These are phyloP conservation scores for Candida dajiaensis DNA, from an alignment of 805 yeast species.

Conservation along the genomic window DNA sequence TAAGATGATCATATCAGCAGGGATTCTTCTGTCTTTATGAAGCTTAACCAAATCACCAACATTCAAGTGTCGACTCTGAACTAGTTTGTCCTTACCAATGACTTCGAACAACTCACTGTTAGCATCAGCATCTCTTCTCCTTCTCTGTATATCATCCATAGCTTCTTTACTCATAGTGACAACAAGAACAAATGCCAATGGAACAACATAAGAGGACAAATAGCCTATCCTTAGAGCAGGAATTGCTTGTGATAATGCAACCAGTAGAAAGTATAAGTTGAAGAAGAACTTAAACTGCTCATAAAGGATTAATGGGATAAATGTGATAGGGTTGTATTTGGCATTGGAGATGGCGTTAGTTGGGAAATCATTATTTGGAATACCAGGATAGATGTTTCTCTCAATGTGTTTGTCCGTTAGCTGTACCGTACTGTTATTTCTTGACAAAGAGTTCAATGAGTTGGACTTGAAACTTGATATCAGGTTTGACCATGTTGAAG, in stretches of 20 bases:
- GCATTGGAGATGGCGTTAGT: constrained; percentile 90
- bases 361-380: constrained; percentile 37
- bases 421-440: constrained; percentile 14
- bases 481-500: constrained; percentile 14
- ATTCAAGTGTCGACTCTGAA: constrained; percentile 54
- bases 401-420: constrained; percentile 28
- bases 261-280: constrained; percentile 85
- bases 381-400: constrained; percentile 37
- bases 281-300: constrained; percentile 97
- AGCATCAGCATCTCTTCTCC: constrained; percentile 85
- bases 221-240: constrained; percentile 92
- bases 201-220: constrained; percentile 86
- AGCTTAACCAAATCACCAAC: constrained; percentile 84
- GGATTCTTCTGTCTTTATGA: constrained; percentile 79
- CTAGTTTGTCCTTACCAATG: constrained; percentile 37
- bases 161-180: constrained; percentile 97
- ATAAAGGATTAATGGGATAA: constrained; percentile 81
- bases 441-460: constrained; percentile 6
- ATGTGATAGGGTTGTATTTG: constrained; percentile 82
- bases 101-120: constrained; percentile 81
- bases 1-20: constrained; percentile 85
- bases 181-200: constrained; percentile 83
- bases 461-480: constrained; percentile 5
- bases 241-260: constrained; percentile 88
- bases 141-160: constrained; percentile 83